phyloP scores from a whole-genome alignment of 805 yeast species.

The Myxozyma sirexii region DNA sequence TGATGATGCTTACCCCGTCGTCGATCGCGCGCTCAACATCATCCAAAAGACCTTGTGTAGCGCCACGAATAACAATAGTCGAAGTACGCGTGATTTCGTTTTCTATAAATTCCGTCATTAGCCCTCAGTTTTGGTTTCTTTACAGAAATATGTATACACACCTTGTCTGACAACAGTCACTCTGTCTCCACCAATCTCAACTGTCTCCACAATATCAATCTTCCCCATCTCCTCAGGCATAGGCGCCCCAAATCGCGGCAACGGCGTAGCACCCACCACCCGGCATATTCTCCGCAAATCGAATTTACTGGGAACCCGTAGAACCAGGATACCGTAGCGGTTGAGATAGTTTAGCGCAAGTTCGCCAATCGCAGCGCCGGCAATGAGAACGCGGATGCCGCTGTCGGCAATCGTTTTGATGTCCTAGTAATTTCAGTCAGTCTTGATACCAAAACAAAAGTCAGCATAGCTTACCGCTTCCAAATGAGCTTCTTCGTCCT shows the following conservation, averaged over 20 bases:
- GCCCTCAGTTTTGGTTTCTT: neutral
- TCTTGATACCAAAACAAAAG: neutral
- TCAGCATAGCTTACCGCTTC: slow-evolving; percentile 55
- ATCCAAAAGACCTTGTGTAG: slow-evolving; percentile 89
- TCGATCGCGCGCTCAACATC: slow-evolving; percentile 97
- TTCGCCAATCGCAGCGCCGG: slow-evolving; percentile 94
- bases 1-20: slow-evolving; percentile 91
- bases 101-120: slow-evolving; percentile 4
- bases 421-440: slow-evolving; percentile 42
- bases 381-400: slow-evolving; percentile 85
- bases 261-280: slow-evolving; percentile 96
- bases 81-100: slow-evolving; percentile 72
- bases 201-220: slow-evolving; percentile 84
- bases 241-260: slow-evolving; percentile 93
- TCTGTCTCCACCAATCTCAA: slow-evolving; percentile 96
- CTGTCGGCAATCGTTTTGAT: slow-evolving; percentile 80
- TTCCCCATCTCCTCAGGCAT: slow-evolving; percentile 88
- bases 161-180: slow-evolving; percentile 88
- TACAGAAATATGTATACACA: slow-evolving; percentile 42
- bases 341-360: slow-evolving; percentile 90
- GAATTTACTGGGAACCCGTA: slow-evolving; percentile 90
- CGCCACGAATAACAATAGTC: slow-evolving; percentile 92
- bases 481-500: slow-evolving; percentile 93
- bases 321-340: slow-evolving; percentile 78
- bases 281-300: slow-evolving; percentile 91